Evolutionary conservation across 192 early-diverging fungal genomes (phyloP).

Genomic region (Coemansia sp.): DNA sequence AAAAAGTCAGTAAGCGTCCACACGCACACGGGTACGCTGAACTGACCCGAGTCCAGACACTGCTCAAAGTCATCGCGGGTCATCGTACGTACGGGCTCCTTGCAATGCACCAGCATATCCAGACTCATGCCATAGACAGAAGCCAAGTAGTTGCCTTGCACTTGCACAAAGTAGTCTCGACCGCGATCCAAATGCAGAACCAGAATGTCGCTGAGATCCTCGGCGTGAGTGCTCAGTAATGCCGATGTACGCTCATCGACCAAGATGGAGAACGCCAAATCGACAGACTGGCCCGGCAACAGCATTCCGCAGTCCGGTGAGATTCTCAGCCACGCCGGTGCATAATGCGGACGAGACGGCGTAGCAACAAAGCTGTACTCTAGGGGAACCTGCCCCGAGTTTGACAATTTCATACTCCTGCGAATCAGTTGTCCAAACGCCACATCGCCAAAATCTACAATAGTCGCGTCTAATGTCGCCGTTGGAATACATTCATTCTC

Average conservation of each 20-base stretch:
- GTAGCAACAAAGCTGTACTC: conserved; percentile 77
- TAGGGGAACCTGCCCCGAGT: conserved; percentile 73
- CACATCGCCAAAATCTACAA: conserved; percentile 74
- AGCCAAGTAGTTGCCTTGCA: conserved; percentile 66
- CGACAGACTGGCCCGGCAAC: conserved; percentile 60
- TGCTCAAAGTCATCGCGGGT: conserved; percentile 48
- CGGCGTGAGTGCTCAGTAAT: conserved; percentile 54
- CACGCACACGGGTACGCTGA: conserved; percentile 50
- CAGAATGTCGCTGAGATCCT: conserved; percentile 53
- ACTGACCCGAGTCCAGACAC: conserved; percentile 33
- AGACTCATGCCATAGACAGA: conserved; percentile 77
- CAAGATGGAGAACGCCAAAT: conserved; percentile 33
- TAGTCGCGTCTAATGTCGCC: conserved; percentile 58
- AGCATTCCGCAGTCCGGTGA: conserved; percentile 68
- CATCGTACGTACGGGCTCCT: conserved; percentile 59
- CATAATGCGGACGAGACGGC: conserved; percentile 54
- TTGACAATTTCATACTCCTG: conserved; percentile 61
- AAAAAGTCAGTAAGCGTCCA: conserved; percentile 52
- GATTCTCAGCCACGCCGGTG: conserved; percentile 74
- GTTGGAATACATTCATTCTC: conserved; percentile 81
- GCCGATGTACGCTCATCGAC: conserved; percentile 58
- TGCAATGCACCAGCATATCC: conserved; percentile 63
- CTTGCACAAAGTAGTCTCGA: conserved; percentile 81
- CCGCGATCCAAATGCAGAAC: conserved; percentile 79
- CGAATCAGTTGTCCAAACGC: conserved; percentile 54